Percentiles rank a stretch among this genome's conserved stretches.
These are phyloP conservation scores for Penicillium sp. DNA, from an alignment of 2,329 filamentous ascomycete species.

Conservation along the genomic window DNA sequence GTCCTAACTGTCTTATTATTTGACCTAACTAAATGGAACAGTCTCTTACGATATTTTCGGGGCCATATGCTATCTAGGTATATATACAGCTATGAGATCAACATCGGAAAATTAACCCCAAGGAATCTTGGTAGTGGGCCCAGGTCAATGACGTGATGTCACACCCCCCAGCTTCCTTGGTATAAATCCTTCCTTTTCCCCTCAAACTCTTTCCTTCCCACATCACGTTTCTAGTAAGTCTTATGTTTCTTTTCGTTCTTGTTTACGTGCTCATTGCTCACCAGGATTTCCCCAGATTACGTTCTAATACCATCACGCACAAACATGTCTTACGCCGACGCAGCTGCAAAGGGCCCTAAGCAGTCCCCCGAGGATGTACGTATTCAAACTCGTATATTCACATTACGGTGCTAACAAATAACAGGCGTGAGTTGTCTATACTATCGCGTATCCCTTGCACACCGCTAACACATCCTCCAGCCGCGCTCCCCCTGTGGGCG, in stretches of 20 bases:
- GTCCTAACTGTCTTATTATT: neutral
- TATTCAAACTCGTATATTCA: slow-evolving; percentile 4
- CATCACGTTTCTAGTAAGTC: slow-evolving; percentile 6
- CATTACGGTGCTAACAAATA: slow-evolving; percentile 10
- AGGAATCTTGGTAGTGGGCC: slow-evolving; percentile 9
- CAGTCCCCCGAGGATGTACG: slow-evolving; percentile 48
- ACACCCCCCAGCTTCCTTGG: slow-evolving; percentile 19
- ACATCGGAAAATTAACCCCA: neutral
- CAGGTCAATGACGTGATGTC: slow-evolving; percentile 35
- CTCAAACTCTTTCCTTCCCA: neutral
- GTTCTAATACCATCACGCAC: neutral
- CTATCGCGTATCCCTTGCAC: neutral
- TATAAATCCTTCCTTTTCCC: slow-evolving; percentile 22
- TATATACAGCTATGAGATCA: neutral
- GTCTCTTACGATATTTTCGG: neutral
- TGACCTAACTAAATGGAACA: neutral
- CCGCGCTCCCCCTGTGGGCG: slow-evolving; percentile 39
- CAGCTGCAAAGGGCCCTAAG: slow-evolving; percentile 46
- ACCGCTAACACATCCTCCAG: slow-evolving; percentile 27
- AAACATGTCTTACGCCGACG: slow-evolving; percentile 49
- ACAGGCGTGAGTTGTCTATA: slow-evolving; percentile 38
- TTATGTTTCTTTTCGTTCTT: neutral
- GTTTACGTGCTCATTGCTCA: neutral
- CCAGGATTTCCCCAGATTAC: neutral
- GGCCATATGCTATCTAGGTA: neutral